These are phyloP conservation scores for Nakazawaea ishiwadae DNA, from an alignment of 805 yeast genomes.

Conservation along the genomic window DNA sequence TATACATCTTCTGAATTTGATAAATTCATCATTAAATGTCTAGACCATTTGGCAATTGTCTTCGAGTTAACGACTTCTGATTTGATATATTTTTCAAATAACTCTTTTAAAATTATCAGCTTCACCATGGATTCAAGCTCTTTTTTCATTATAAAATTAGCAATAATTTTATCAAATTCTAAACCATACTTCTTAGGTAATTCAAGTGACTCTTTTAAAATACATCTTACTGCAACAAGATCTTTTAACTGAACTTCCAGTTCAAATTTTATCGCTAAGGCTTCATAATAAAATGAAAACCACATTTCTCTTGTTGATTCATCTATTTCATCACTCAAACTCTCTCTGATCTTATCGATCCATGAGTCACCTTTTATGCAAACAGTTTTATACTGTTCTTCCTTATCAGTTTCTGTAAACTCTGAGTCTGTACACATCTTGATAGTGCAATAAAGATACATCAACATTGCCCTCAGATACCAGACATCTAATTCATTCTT, in stretches of 20 bases:
- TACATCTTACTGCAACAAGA: slow-evolving; percentile 16
- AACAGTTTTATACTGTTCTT: neutral
- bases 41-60: slow-evolving; percentile 25
- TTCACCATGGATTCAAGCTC: slow-evolving; percentile 18
- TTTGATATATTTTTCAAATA: slow-evolving; percentile 22
- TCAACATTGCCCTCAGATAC: slow-evolving; percentile 15
- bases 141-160: slow-evolving; percentile 15
- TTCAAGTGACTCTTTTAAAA: slow-evolving; percentile 18
- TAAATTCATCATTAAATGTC: slow-evolving; percentile 18
- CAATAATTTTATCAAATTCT: slow-evolving; percentile 21
- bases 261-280: slow-evolving; percentile 21
- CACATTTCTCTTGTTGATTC: slow-evolving; percentile 15
- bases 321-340: slow-evolving; percentile 14
- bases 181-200: slow-evolving; percentile 8
- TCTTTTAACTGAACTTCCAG: slow-evolving; percentile 20
- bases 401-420: slow-evolving; percentile 13
- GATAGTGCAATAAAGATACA: slow-evolving; percentile 9
- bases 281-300: slow-evolving; percentile 19
- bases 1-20: neutral
- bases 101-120: slow-evolving; percentile 15
- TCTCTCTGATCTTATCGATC: slow-evolving; percentile 8
- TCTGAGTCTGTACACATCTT: slow-evolving; percentile 7
- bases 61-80: slow-evolving; percentile 13
- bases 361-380: neutral
- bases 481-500: slow-evolving; percentile 16